Conservation (phyloP, 805 yeast species). For the Candida schatavii region DNA sequence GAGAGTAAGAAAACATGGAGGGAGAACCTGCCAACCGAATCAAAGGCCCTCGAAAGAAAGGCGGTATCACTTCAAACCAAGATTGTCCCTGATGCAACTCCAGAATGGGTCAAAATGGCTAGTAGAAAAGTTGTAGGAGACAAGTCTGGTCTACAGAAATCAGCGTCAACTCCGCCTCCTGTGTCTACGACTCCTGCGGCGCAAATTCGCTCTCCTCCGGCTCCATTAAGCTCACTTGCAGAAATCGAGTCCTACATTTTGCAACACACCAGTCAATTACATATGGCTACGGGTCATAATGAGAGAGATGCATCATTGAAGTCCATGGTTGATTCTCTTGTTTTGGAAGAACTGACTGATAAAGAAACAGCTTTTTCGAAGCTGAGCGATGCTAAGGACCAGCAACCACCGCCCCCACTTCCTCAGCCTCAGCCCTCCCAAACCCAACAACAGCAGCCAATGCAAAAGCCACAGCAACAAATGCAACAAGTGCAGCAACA, state of each 20-base stretch:
- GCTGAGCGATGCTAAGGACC: slow-evolving; percentile 5
- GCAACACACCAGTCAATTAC: slow-evolving; percentile 30
- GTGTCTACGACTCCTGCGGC: too few species aligned
- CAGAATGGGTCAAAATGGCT: neutral
- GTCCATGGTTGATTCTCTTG: slow-evolving; percentile 18
- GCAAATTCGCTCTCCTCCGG: too few species aligned
- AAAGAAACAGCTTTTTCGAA: neutral
- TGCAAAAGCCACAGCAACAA: neutral
- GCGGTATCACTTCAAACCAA: neutral
- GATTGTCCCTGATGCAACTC: neutral
- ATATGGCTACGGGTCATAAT: slow-evolving; percentile 7
- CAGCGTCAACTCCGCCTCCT: slow-evolving; percentile 11
- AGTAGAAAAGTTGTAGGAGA: neutral
- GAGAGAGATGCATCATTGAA: slow-evolving; percentile 12
- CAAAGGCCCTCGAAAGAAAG: neutral
- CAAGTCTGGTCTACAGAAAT: neutral
- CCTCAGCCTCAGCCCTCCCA: too few species aligned
- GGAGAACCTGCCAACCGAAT: neutral
- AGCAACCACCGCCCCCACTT: slow-evolving; percentile 3
- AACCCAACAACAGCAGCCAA: neutral
- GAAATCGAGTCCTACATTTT: slow-evolving; percentile 37
- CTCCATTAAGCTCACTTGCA: too few species aligned
- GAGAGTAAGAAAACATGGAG: neutral
- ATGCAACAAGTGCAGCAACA: too few species aligned
- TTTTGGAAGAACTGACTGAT: slow-evolving; percentile 7